Percentiles rank a stretch among this genome's conserved stretches.
Evolutionary conservation across 1,284 basidiomycete genomes (phyloP).

Genomic region (Fomitopsis pinicola): DNA sequence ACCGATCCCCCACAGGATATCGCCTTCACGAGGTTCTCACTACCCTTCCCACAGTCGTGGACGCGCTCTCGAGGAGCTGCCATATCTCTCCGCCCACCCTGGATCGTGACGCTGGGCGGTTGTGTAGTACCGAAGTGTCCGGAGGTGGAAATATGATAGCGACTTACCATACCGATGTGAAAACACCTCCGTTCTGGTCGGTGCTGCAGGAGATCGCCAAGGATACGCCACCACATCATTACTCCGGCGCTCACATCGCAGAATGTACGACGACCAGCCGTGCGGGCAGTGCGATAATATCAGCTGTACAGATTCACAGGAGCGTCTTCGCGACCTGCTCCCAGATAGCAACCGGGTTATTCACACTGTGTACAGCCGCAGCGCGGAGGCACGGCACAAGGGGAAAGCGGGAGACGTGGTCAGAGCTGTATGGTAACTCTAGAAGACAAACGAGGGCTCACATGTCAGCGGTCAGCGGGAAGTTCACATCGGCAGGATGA

Average conservation of each 20-base stretch:
- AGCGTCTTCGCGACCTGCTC: slow-evolving; percentile 31
- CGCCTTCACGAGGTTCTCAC: neutral
- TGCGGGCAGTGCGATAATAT: no score
- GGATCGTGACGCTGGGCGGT: no score
- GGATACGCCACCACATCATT: neutral
- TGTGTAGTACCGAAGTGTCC: no score
- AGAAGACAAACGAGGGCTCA: slow-evolving; percentile 23
- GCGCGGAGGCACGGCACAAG: neutral
- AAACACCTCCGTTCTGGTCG: no score
- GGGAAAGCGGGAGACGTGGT: neutral
- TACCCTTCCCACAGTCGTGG: neutral
- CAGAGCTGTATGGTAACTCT: neutral
- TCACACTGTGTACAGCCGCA: slow-evolving; percentile 29
- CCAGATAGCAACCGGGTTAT: slow-evolving; percentile 49
- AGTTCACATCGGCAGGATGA: slow-evolving; percentile 47
- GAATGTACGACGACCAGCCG: neutral
- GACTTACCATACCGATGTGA: neutral
- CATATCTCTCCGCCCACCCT: neutral
- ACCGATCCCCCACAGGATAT: neutral
- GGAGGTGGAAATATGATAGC: neutral
- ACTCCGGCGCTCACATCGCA: neutral
- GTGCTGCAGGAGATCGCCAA: neutral
- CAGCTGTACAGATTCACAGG: slow-evolving; percentile 10
- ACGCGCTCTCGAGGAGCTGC: neutral
- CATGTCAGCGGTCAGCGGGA: slow-evolving; percentile 46